A percentile compares a stretch with the other conserved stretches of the same genome.
Evolutionary conservation across 192 early-diverging fungal genomes (phyloP).

Genomic region (Pecoramyces ruminantium): DNA sequence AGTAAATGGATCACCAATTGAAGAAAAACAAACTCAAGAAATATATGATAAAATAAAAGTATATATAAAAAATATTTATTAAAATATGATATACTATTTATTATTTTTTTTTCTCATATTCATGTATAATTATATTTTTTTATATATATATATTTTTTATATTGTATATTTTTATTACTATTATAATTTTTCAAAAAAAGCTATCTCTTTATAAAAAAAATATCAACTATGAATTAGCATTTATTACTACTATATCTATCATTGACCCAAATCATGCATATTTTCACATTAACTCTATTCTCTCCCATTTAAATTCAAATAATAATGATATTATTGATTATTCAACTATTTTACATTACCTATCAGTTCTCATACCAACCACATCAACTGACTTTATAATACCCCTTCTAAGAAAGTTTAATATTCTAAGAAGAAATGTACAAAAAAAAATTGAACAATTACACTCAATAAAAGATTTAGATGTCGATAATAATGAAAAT

Average conservation of each 20-base stretch:
- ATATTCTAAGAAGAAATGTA: not conserved
- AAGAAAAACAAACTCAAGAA: not conserved
- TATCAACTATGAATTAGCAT: not conserved
- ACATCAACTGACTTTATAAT: not conserved
- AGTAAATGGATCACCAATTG: not conserved
- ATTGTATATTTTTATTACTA: too few species aligned
- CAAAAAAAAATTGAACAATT: not conserved
- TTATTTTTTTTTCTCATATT: too few species aligned
- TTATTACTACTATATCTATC: not conserved
- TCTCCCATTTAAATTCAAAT: not conserved
- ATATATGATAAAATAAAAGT: not conserved
- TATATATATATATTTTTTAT: too few species aligned
- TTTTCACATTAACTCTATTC: not conserved
- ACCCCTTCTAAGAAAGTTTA: not conserved
- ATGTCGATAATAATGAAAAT: not conserved
- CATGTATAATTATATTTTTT: too few species aligned
- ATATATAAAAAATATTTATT: not conserved
- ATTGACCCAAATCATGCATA: not conserved
- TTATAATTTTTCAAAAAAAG: not conserved
- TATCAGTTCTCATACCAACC: not conserved
- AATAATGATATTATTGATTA: not conserved
- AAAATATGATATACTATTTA: too few species aligned
- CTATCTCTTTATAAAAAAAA: not conserved
- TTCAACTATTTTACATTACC: not conserved
- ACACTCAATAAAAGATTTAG: not conserved